These are phyloP conservation scores for Pyrus bretschneideri DNA, from an alignment of 306 rosid species.

Conservation along the genomic window DNA sequence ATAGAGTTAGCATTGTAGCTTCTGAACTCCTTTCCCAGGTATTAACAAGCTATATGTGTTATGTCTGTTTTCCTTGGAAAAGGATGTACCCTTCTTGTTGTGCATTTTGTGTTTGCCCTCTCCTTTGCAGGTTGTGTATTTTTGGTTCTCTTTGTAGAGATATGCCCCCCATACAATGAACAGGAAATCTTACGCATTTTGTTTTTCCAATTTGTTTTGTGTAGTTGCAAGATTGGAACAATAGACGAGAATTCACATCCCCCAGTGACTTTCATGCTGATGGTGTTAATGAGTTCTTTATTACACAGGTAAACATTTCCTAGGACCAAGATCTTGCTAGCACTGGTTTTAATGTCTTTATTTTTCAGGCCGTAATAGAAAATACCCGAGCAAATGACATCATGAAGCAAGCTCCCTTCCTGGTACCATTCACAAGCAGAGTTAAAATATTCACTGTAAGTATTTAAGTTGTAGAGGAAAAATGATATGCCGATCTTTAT, in stretches of 20 bases:
- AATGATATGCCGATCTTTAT: not conserved
- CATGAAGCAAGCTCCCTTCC: constrained; percentile 86
- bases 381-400: constrained; percentile 89
- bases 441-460: constrained; percentile 91
- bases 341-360: constrained; percentile 3
- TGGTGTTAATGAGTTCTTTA: constrained; percentile 92
- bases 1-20: constrained; percentile 74
- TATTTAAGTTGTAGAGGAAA: constrained; percentile 10
- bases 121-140: constrained; percentile 3
- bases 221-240: constrained; percentile 99
- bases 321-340: not conserved
- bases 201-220: constrained; percentile 13
- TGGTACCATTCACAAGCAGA: constrained; percentile 98
- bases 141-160: constrained; percentile 1
- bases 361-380: constrained; percentile 58
- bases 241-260: constrained; percentile 76
- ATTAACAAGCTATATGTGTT: constrained; percentile 9
- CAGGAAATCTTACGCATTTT: not conserved
- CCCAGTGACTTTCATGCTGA: constrained; percentile 92
- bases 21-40: constrained; percentile 96
- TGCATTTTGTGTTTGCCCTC: constrained; percentile 7
- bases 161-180: not conserved
- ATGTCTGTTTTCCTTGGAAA: constrained; percentile 1
- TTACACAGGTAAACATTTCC: constrained; percentile 71
- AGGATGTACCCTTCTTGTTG: constrained; percentile 9